Evolutionary conservation across 192 early-diverging fungal species (phyloP).

Genomic region (Backusella luteola): DNA sequence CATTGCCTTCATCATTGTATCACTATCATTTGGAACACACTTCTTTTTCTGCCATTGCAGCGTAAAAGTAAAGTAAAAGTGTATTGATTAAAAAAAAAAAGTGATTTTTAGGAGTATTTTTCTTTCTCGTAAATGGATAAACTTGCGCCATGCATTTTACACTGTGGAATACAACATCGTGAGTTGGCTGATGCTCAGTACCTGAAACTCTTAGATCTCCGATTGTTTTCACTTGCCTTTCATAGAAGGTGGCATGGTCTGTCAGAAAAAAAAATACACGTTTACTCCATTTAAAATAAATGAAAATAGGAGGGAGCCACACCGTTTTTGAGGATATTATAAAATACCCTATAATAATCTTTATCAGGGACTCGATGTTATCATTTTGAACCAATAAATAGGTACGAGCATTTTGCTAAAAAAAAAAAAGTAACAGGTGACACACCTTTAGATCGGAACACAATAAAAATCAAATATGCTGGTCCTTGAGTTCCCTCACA

Average conservation of each 20-base stretch:
- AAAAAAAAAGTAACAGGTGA: not conserved
- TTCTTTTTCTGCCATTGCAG: too few relatives aligned
- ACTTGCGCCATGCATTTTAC: too few relatives aligned
- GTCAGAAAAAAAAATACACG: not conserved
- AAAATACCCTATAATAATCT: too few relatives aligned
- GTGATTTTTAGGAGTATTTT: too few relatives aligned
- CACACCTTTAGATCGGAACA: not conserved
- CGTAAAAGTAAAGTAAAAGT: too few relatives aligned
- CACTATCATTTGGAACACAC: too few relatives aligned
- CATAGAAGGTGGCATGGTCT: not conserved
- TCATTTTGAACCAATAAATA: not conserved
- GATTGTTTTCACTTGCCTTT: not conserved
- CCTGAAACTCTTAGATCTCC: not conserved
- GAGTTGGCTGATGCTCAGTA: not conserved
- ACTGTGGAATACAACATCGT: not conserved
- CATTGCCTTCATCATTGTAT: too few relatives aligned
- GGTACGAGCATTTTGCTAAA: not conserved
- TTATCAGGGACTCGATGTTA: not conserved
- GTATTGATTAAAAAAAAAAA: too few relatives aligned
- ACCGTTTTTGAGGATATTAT: not conserved
- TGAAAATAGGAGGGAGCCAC: not conserved
- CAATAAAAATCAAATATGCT: not conserved
- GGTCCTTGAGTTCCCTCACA: constrained; percentile 1
- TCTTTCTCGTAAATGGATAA: too few relatives aligned
- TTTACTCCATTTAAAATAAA: not conserved